These are phyloP conservation scores for Populus hybrid DNA, from an alignment of 441 rosid genomes.

Conservation along the genomic window DNA sequence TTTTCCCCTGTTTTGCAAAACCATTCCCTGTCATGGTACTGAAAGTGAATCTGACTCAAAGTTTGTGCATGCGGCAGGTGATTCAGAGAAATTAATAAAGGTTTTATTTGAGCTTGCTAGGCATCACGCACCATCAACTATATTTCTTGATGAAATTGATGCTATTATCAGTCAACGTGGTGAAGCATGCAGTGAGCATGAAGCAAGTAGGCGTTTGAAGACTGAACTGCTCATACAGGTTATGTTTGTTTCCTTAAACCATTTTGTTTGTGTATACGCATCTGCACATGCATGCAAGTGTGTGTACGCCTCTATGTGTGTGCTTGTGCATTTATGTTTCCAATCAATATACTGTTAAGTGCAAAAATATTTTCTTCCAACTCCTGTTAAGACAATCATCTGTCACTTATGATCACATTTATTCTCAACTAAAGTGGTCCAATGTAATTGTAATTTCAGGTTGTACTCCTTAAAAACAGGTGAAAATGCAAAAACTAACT, in stretches of 20 bases:
- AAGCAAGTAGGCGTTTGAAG: constrained; percentile 96
- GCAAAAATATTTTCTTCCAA: too few relatives aligned
- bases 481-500: background rate
- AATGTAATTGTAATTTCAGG: background rate
- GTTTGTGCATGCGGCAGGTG: constrained; percentile 51
- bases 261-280: background rate
- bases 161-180: constrained; percentile 98
- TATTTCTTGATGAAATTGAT: constrained; percentile 94
- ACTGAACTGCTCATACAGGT: constrained; percentile 97
- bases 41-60: background rate
- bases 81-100: constrained; percentile 88
- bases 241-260: constrained; percentile 18
- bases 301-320: background rate
- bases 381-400: too few relatives aligned
- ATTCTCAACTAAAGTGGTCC: background rate
- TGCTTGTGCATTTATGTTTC: background rate
- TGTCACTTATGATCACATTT: too few relatives aligned
- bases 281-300: background rate
- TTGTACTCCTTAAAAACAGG: background rate
- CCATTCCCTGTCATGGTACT: background rate
- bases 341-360: background rate
- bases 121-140: constrained; percentile 94
- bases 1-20: background rate
- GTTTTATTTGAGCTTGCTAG: constrained; percentile 91
- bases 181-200: constrained; percentile 91